Evolutionary conservation across 2,329 filamentous ascomycete genomes (phyloP), one percentile per base, ranked within the genome.

Genomic region (Fonsecaea erecta): DNA sequence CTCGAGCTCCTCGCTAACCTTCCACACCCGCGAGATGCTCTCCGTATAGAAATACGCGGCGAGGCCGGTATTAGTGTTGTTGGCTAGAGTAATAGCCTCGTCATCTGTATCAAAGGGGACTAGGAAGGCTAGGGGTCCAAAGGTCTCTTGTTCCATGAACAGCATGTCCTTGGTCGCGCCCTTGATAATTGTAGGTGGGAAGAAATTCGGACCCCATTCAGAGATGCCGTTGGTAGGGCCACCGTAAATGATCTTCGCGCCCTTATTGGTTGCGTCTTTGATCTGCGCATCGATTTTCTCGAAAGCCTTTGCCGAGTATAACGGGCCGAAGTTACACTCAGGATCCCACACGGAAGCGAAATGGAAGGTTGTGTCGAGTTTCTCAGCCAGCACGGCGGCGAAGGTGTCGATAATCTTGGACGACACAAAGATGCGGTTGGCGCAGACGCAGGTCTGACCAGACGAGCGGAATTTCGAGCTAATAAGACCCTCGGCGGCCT

Each of bases 71-170:
- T 73, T 70, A 0, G 72, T 67, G 37, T 70, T 55, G 57, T 77
- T 77, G 2, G 75, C 75, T 37, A 74, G 58, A 26, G 67, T 58
- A 9, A 78, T 67, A 4, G 72, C 75, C 12, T 75, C 76, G n/a
- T 72, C 71, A 57, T 77, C 75, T 1, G 66, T 70, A 4, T 73
- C 57, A 48, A 77, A 81, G 68, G 82, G 92, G 82, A 92, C 97
- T 81, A 98, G 70, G 51, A 52, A 63, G 14, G 70, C 72, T 11
- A 97, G 87, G 0, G 93, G 93, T 0, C 93, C 93, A 74, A 97
- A 97, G 0, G 93, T 97, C 81, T 97, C 93, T 70, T 96, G 92
- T 18, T 83, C 91, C 91, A 97, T 96, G 67, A 96, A 89, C 4
- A 81, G 80, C 93, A 96, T 96, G 66, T 82, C 83, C 79, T 96